Conservation (phyloP, 208 protist genomes). For the Lotmaria passim region DNA sequence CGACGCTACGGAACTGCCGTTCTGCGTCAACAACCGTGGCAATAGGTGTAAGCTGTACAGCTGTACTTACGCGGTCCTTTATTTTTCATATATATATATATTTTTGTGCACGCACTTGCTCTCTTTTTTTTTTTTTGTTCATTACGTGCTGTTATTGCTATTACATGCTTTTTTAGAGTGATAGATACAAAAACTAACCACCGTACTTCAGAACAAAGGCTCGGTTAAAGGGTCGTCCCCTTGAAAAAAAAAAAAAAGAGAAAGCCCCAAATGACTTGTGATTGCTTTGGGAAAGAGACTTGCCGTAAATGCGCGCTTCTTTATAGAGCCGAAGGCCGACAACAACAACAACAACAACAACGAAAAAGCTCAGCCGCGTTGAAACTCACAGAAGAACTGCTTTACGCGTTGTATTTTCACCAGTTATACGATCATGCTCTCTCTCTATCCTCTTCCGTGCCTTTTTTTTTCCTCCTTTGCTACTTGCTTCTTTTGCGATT, state of each 20-base stretch:
- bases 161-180: not conserved
- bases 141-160: not conserved
- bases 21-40: slow-evolving; percentile 17
- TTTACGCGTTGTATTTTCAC: no score
- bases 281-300: no score
- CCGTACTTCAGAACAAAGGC: no score
- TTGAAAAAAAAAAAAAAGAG: slow-evolving; percentile 2
- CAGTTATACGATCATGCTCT: not conserved
- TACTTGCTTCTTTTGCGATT: not conserved
- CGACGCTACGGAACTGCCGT: slow-evolving; percentile 65
- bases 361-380: no score
- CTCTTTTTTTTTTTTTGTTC: not conserved
- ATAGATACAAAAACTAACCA: no score
- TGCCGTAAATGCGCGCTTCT: no score
- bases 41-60: not conserved
- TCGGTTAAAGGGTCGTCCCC: not conserved
- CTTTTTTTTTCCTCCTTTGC: not conserved
- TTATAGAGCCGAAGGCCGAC: no score
- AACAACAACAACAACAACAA: no score
- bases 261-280: no score
- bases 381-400: no score
- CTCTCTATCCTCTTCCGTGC: not conserved
- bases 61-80: not conserved
- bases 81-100: no score
- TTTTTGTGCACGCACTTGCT: no score